Evolutionary conservation across 2,329 filamentous ascomycete genomes (phyloP), one percentile per base, ranked within the genome.

Genomic region (Acephala macrosclerotiorum): DNA sequence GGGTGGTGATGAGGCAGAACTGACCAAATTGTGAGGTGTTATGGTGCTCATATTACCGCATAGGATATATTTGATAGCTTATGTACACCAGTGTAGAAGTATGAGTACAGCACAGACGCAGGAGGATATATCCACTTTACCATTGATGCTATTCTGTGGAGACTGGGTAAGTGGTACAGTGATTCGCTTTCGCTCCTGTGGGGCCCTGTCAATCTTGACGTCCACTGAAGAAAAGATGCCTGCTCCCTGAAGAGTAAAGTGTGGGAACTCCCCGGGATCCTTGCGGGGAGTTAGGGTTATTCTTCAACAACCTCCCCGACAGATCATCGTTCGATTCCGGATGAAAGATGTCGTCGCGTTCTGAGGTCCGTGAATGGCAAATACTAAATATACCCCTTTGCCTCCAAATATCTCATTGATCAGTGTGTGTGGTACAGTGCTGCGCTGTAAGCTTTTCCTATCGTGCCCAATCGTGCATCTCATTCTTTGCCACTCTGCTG

Each of bases 291-390:
- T 22, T 49, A 49, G 45, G 45, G 45, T 7, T 49, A 22, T 49
- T 49, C 45, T 49, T 49, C 20, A 14, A 49, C n/a, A 12, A 49
- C 49, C 49, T 53, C 49, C 49, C 49, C 49, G 49, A 53, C 18
- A 22, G 49, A 29, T 53, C 49, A 25, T 29, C 29, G 6, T 3
- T 12, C 25, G 49, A 29, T 53, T 3, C 25, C 49, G 49, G 49
- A 29, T 33, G 49, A 53, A 29, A 12, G 22, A 3, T 53, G 25
- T 22, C 26, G 5, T 53, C 25, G 25, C 49, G 14, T 29, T 53
- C 25, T n/a, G 26, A 33, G 26, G 16, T 49, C 45, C 45, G n/a
- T 29, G 9, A 18, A 53, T 26, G 26, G 26, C 26, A 18, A 51
- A 14, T 29, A 12, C 22, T 53, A 53, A 53, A 53, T 53, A 53